Evolutionary conservation across 768 basidiomycete genomes (phyloP).

Genomic region (Boletellus ananas): DNA sequence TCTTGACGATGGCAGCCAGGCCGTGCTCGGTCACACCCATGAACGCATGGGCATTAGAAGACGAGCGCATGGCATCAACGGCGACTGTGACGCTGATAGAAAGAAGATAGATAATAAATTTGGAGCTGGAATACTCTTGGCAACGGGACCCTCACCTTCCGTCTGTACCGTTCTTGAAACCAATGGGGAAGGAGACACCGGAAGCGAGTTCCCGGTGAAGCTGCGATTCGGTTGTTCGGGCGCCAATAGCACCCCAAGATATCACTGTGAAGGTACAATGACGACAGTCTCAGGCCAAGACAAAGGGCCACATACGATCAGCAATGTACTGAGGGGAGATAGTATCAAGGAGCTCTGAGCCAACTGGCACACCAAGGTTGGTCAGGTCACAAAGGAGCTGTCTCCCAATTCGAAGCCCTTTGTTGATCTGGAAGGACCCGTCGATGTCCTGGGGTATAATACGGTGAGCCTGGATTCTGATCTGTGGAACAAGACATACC

Average conservation of each 20-base stretch:
- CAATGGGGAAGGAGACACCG: constrained; percentile 95
- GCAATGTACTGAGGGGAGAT: constrained; percentile 81
- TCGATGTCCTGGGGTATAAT: constrained; percentile 60
- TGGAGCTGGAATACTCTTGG: background rate
- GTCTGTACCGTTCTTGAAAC: constrained; percentile 99
- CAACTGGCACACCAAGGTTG: constrained; percentile 85
- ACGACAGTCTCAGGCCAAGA: background rate
- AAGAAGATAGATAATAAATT: constrained; percentile 3
- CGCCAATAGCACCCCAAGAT: constrained; percentile 96
- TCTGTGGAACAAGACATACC: constrained; percentile 8
- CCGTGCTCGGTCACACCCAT: constrained; percentile 89
- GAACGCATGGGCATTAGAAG: constrained; percentile 92
- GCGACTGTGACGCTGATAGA: constrained; percentile 69
- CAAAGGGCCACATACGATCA: constrained; percentile 48
- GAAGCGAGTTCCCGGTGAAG: constrained; percentile 95
- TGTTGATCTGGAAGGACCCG: constrained; percentile 94
- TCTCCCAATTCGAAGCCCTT: constrained; percentile 84
- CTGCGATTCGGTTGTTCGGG: constrained; percentile 95
- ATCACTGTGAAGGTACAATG: constrained; percentile 42
- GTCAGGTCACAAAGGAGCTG: constrained; percentile 91
- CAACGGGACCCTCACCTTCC: constrained; percentile 50
- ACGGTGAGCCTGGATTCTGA: background rate
- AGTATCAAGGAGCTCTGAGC: constrained; percentile 88
- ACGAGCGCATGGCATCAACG: constrained; percentile 93
- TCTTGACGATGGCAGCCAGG: constrained; percentile 94